A percentile compares a stretch with the other conserved stretches of the same genome.
Evolutionary conservation across 2,329 filamentous ascomycete genomes (phyloP).

Genomic region (Arthroderma uncinatum): DNA sequence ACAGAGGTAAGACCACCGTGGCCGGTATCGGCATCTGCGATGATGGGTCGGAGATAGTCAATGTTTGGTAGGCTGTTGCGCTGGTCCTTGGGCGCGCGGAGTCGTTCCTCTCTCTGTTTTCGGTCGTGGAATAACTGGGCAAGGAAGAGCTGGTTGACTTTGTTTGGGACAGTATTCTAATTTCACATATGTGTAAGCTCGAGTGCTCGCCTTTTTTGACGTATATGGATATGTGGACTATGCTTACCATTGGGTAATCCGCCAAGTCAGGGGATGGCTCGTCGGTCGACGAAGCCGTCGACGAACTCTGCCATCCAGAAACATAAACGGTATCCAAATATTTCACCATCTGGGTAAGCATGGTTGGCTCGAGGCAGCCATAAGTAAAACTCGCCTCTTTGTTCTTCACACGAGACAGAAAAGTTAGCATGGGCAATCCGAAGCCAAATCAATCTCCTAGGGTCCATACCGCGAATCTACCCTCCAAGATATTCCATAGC

Average conservation of each 20-base stretch:
- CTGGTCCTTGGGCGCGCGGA: slow-evolving; percentile 61
- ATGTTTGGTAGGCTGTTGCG: slow-evolving; percentile 65
- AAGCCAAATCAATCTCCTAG: not conserved
- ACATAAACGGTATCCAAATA: slow-evolving; percentile 98
- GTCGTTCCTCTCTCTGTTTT: slow-evolving; percentile 91
- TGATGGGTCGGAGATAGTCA: slow-evolving; percentile 90
- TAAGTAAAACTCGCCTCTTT: slow-evolving; percentile 87
- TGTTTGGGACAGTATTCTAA: slow-evolving; percentile 94
- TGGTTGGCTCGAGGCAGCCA: slow-evolving; percentile 92
- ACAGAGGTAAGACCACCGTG: slow-evolving; percentile 96
- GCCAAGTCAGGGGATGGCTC: slow-evolving; percentile 96
- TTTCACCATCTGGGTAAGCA: slow-evolving; percentile 99
- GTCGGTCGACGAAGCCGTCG: slow-evolving; percentile 85
- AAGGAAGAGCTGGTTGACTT: slow-evolving; percentile 95
- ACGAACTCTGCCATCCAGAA: slow-evolving; percentile 97
- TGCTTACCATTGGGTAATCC: slow-evolving; percentile 78
- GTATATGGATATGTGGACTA: not conserved
- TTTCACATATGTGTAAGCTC: not conserved
- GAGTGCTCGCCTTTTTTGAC: not conserved
- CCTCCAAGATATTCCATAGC: slow-evolving; percentile 81
- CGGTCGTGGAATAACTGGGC: slow-evolving; percentile 98
- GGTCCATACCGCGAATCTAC: slow-evolving; percentile 60
- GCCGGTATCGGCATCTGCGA: slow-evolving; percentile 94
- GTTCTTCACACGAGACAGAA: slow-evolving; percentile 41
- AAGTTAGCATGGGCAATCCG: not conserved